Conservation (phyloP, 2,329 filamentous ascomycete species). For the Cladosporium cucumerinum region DNA sequence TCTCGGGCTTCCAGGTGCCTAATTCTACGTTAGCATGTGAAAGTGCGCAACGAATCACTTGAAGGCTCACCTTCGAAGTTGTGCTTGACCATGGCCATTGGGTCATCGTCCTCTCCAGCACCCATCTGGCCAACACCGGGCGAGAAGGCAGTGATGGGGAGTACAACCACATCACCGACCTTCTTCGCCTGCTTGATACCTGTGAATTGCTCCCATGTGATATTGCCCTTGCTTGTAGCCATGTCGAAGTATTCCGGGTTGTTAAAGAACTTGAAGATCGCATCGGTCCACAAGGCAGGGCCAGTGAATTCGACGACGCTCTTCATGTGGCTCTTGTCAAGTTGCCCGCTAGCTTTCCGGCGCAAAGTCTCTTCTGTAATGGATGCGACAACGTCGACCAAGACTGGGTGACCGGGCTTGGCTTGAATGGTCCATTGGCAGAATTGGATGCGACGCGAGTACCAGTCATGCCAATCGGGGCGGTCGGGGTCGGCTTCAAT, state of each 20-base stretch:
- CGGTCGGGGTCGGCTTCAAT: conserved; percentile 96
- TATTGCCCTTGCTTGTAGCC: conserved; percentile 63
- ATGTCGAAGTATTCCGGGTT: conserved; percentile 85
- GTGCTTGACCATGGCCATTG: conserved; percentile 97
- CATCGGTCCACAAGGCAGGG: conserved; percentile 90
- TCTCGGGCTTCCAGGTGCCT: conserved; percentile 76
- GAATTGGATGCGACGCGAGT: conserved; percentile 92
- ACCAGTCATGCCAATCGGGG: conserved; percentile 91
- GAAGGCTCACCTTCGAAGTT: conserved; percentile 77
- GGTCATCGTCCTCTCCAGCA: conserved; percentile 80
- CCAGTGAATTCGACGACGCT: conserved; percentile 91
- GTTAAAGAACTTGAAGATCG: conserved; percentile 90
- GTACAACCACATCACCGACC: conserved; percentile 86
- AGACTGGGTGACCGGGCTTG: conserved; percentile 88
- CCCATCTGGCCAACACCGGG: conserved; percentile 93
- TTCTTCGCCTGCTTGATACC: conserved; percentile 79
- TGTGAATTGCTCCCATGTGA: conserved; percentile 86
- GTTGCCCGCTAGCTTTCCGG: conserved; percentile 64
- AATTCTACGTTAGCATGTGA: conserved; percentile 1
- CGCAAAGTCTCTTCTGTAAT: conserved; percentile 80
- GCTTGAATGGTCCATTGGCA: conserved; percentile 99
- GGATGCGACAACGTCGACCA: conserved; percentile 80
- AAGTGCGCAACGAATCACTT: not conserved
- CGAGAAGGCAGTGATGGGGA: conserved; percentile 96
- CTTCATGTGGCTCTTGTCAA: conserved; percentile 61